Evolutionary conservation across 2,329 filamentous ascomycete genomes (phyloP), one percentile per base, ranked within the genome.

Genomic region (Dothidotthia symphoricarpi): DNA sequence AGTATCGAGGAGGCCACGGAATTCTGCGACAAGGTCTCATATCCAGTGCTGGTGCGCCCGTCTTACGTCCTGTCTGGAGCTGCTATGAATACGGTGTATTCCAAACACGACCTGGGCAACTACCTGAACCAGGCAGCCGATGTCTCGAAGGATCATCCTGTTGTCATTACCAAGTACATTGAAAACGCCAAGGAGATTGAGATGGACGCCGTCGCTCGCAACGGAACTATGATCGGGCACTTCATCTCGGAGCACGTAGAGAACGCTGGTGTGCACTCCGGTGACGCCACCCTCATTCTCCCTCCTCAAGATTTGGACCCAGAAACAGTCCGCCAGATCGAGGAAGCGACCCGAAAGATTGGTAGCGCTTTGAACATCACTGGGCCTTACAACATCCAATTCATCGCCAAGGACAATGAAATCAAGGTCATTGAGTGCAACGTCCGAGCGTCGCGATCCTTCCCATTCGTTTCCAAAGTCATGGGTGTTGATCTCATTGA

Each of bases 351-450:
- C 11, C 79, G 85, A 53, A 97, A 97, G 78, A 97, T 98, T 56
- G 93, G 86, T 52, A 83, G 86, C 47, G 91, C 93, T 12, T 78
- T 97, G 42, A 96, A 97, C 65, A 85, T 98, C 39, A 97, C 93
- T 27, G 93, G 93, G 33, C 93, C 93, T 15, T 96, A 86, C 79
- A 98, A 98, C 72, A 98, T 98, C 49, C 93, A 98, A 67, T 97
- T 98, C 74, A 98, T 98, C 59, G 93, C 93, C 59, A 97, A 97
- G 75, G 90, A 97, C 68, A 97, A 97, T 66, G 91, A 97, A 53
- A 97, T 98, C 76, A 97, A 97, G 76, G 93, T 98, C 52, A 98
- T 98, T 50, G 93, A 98, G 73, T 97, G 93, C 72, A 98, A 98
- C 61, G 93, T 97, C 44, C 85, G 93, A 48, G 93, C 93, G 12